phyloP scores from a whole-genome alignment of 2,329 filamentous ascomycete species.

The Aspergillus sp. region DNA sequence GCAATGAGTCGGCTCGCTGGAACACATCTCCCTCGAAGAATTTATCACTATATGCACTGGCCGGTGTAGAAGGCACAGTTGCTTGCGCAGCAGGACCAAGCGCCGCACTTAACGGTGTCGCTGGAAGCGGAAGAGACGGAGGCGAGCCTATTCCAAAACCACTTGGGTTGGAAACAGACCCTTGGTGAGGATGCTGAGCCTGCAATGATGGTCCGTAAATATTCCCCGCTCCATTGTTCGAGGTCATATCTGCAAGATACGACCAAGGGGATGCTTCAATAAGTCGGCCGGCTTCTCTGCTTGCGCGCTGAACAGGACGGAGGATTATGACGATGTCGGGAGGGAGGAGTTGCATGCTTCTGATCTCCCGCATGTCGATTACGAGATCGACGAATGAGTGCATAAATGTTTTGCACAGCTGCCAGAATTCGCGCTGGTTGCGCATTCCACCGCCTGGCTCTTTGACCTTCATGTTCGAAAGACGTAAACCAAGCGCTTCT shows the following conservation, averaged over 20 bases:
- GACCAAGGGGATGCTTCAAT: constrained; percentile 63
- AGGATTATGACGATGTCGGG: constrained; percentile 67
- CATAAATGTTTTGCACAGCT: constrained; percentile 59
- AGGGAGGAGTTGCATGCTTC: constrained; percentile 44
- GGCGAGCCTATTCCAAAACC: constrained; percentile 20
- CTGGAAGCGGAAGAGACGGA: constrained; percentile 55
- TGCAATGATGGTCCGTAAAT: constrained; percentile 33
- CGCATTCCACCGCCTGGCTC: constrained; percentile 65
- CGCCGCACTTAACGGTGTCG: constrained; percentile 83
- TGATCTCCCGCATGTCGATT: constrained; percentile 41
- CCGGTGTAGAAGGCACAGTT: constrained; percentile 63
- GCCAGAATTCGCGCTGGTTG: constrained; percentile 55
- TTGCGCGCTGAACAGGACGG: constrained; percentile 71
- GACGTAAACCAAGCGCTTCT: constrained; percentile 62
- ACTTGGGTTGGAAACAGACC: constrained; percentile 21
- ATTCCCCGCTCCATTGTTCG: constrained; percentile 22
- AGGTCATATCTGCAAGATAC: constrained; percentile 43
- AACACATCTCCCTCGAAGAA: constrained; percentile 46
- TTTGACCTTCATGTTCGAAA: constrained; percentile 76
- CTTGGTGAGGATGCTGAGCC: constrained; percentile 22
- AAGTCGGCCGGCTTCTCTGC: constrained; percentile 70
- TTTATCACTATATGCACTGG: constrained; percentile 42
- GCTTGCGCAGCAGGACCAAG: constrained; percentile 85
- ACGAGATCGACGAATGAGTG: constrained; percentile 44
- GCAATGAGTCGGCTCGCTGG: constrained; percentile 42